Base-by-base conservation (phyloP, 805 yeast genomes). In the Wickerhamiella occidentalis region DNA sequence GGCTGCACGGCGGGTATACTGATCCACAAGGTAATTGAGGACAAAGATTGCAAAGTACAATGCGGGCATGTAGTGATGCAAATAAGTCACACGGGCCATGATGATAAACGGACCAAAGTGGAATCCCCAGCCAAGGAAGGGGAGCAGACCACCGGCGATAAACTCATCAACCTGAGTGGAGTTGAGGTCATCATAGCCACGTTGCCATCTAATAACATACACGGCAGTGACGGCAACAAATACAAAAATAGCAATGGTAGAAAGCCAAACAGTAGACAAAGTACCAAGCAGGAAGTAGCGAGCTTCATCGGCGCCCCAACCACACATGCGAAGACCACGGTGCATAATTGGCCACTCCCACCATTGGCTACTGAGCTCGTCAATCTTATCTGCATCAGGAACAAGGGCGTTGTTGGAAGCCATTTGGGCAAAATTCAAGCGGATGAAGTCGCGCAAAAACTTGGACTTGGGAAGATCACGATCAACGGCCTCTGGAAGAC, bases 21-120 rank as follows among this genome's bases (percentile, higher is more conserved):
- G 58, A 60, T 81, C 85, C 43, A 81, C 67, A 55, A 76, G 68
- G 64, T 77, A 83, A 50, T 77, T 78, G 56, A 78, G 72, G 26
- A 85, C 80, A 55, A 88, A 69, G 71, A 87, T 81, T 46, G 97
- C 97, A 70, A 90, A 90, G 68, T 84, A 90, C 55, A 88, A 74
- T 1, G 97, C 95, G 12, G 98, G 98, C 56, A 87, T 77, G 66
- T 90, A 90, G 65, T 90, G 98, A 68, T 90, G 98, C 29, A 90
- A 92, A 64, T 92, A 90, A 1, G 95, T 87, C 51, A 92, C 96
- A 71, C 98, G 83, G 11, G 94, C 87, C 98, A 90, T 90, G 52
- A 86, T 67, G 28, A 82, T 77, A 67, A 90, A 90, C 29, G 98
- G 97, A 60, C 84, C 62, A 66, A 72, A 90, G 67, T 90, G 96